Evolutionary conservation across 768 basidiomycete genomes (phyloP).

Genomic region (Amyloporia xantha): DNA sequence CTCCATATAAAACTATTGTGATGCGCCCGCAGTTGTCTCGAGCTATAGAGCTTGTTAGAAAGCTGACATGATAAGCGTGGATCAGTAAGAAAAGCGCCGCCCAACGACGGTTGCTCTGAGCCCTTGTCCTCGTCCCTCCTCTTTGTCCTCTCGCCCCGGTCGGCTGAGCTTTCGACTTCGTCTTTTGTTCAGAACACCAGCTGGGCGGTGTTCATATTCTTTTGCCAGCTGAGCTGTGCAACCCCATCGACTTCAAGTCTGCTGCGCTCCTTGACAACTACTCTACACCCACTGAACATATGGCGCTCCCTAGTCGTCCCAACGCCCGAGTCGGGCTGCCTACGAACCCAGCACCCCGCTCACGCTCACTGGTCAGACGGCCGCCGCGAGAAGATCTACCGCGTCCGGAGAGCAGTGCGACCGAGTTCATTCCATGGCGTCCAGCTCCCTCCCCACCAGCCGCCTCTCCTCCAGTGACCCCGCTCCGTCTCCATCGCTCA

Average conservation of each 20-base stretch:
- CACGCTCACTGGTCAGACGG: conserved; percentile 19
- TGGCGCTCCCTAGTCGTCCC: conserved; percentile 19
- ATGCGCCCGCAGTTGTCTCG: too few species aligned
- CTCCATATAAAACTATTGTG: too few species aligned
- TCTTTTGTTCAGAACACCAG: conserved; percentile 2
- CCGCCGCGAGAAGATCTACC: conserved; percentile 9
- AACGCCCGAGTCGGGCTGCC: conserved; percentile 30
- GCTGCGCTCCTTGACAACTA: neutral
- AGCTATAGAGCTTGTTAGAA: too few species aligned
- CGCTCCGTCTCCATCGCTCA: conserved; percentile 16
- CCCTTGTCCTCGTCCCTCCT: neutral
- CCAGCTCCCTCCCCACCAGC: conserved; percentile 3
- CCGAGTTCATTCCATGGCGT: conserved; percentile 8
- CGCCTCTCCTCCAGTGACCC: conserved; percentile 16
- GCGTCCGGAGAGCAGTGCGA: conserved; percentile 16
- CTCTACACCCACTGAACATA: conserved; percentile 4
- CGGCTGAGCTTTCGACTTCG: conserved; percentile 8
- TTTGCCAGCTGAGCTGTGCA: conserved; percentile 14
- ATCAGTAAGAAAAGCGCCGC: neutral
- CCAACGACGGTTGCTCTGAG: neutral
- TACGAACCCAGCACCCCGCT: conserved; percentile 33
- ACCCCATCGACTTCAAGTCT: neutral
- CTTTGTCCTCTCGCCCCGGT: conserved; percentile 12
- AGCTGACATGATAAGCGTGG: neutral
- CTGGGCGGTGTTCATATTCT: conserved; percentile 2